Conservation (phyloP, 495 filamentous ascomycete species). For the Cercophora sp. region DNA sequence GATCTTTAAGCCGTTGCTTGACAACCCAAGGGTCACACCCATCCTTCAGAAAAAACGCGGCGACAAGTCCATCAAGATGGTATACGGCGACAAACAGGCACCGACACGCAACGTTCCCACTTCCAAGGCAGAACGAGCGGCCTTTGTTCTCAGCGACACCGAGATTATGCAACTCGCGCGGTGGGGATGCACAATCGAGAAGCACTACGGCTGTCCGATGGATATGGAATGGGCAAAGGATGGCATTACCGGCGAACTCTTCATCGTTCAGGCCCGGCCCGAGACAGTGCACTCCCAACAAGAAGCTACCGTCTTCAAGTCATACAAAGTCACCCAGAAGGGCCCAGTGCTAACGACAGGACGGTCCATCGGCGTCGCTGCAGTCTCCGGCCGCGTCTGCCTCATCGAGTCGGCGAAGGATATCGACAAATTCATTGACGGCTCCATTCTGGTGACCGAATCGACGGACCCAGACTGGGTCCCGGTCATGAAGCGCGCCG, state of each 20-base stretch:
- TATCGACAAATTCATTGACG: constrained; percentile 29
- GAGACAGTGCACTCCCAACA: constrained; percentile 36
- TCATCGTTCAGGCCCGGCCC: constrained; percentile 36
- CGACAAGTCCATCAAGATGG: constrained; percentile 24
- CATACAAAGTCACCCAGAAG: constrained; percentile 26
- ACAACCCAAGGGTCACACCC: constrained; percentile 14
- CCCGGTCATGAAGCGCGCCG: constrained; percentile 36
- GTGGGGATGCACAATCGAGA: constrained; percentile 34
- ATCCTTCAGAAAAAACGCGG: constrained; percentile 24
- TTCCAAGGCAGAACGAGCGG: constrained; percentile 32
- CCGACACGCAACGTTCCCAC: constrained; percentile 34
- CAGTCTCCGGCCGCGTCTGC: constrained; percentile 32
- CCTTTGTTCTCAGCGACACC: constrained; percentile 27
- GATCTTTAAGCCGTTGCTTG: constrained; percentile 32
- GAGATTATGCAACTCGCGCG: constrained; percentile 35
- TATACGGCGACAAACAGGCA: constrained; percentile 15
- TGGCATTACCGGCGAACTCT: constrained; percentile 30
- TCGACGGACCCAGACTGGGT: constrained; percentile 39
- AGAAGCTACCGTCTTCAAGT: constrained; percentile 27
- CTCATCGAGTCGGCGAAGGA: constrained; percentile 28
- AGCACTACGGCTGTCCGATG: constrained; percentile 36
- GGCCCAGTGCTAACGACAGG: constrained; percentile 27
- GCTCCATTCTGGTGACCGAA: constrained; percentile 29
- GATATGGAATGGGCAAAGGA: constrained; percentile 42
- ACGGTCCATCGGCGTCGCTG: constrained; percentile 30